These are phyloP conservation scores for Lactuca saligna DNA, from an alignment of 129 eudicot species.

Conservation along the genomic window DNA sequence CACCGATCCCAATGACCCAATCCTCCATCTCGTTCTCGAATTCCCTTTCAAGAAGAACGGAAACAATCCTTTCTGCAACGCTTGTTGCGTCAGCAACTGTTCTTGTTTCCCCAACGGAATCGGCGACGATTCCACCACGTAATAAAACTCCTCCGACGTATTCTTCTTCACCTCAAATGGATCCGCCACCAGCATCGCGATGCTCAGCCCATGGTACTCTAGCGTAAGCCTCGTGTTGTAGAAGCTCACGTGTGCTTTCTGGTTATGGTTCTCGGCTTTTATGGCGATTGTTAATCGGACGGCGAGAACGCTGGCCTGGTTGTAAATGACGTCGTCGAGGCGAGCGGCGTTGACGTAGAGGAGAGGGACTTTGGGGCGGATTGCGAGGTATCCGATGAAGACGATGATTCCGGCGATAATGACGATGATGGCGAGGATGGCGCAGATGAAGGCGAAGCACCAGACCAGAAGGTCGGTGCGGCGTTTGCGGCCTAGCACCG, in stretches of 20 bases:
- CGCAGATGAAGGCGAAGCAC: constrained; percentile 58
- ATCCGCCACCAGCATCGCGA: constrained; percentile 48
- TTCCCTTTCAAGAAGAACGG: constrained; percentile 51
- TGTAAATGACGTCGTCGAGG: constrained; percentile 39
- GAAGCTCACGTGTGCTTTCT: constrained; percentile 55
- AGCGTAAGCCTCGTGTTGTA: constrained; percentile 39
- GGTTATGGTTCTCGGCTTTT: constrained; percentile 57
- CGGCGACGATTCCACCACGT: constrained; percentile 40
- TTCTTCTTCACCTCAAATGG: constrained; percentile 57
- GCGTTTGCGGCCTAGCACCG: constrained; percentile 25
- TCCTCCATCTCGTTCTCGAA: constrained; percentile 60
- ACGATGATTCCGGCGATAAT: constrained; percentile 56
- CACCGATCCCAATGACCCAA: constrained; percentile 58
- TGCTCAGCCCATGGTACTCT: constrained; percentile 41
- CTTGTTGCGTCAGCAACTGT: constrained; percentile 28
- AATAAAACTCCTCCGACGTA: constrained; percentile 33
- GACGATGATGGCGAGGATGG: constrained; percentile 43
- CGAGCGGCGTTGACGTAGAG: constrained; percentile 49
- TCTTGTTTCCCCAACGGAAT: constrained; percentile 47
- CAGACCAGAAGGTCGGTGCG: constrained; percentile 63
- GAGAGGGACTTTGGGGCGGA: constrained; percentile 60
- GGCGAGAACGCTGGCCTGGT: constrained; percentile 45
- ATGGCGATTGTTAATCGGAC: constrained; percentile 42
- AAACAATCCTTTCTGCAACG: constrained; percentile 23
- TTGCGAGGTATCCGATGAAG: constrained; percentile 52